Evolutionary conservation across 495 filamentous ascomycete genomes (phyloP).

Genomic region (Penicillium simplicissimum): DNA sequence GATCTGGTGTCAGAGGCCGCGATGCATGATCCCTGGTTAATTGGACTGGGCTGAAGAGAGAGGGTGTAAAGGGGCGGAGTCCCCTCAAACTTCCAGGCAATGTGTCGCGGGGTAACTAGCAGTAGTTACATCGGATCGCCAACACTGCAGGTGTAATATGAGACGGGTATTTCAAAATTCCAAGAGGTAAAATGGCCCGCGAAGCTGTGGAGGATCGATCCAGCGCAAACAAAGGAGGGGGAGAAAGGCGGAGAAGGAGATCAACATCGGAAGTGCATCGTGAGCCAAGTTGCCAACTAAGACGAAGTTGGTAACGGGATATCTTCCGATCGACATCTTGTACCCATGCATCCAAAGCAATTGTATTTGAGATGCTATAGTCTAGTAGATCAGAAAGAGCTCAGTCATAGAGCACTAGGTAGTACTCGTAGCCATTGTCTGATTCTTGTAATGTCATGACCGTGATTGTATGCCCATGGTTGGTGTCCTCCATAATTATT

Average conservation of each 20-base stretch:
- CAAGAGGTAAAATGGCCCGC: neutral
- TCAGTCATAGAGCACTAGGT: neutral
- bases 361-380: neutral
- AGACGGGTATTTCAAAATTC: neutral
- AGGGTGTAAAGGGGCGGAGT: constrained; percentile 13
- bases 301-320: neutral
- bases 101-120: constrained; percentile 5
- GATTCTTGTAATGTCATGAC: neutral
- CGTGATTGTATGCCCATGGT: neutral
- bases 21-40: constrained; percentile 18
- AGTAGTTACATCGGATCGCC: constrained; percentile 42
- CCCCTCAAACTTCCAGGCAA: constrained; percentile 17
- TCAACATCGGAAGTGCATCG: constrained; percentile 16
- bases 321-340: neutral
- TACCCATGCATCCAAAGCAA: neutral
- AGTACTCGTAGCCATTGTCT: neutral
- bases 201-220: constrained; percentile 2
- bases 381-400: neutral
- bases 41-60: constrained; percentile 12
- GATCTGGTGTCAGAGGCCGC: constrained; percentile 14
- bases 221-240: constrained; percentile 22
- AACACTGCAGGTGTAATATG: neutral
- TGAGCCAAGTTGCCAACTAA: neutral
- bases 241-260: constrained; percentile 26
- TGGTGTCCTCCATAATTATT: neutral